phyloP scores from a whole-genome alignment of 495 filamentous ascomycete genomes.

The Neurospora tetraspora region DNA sequence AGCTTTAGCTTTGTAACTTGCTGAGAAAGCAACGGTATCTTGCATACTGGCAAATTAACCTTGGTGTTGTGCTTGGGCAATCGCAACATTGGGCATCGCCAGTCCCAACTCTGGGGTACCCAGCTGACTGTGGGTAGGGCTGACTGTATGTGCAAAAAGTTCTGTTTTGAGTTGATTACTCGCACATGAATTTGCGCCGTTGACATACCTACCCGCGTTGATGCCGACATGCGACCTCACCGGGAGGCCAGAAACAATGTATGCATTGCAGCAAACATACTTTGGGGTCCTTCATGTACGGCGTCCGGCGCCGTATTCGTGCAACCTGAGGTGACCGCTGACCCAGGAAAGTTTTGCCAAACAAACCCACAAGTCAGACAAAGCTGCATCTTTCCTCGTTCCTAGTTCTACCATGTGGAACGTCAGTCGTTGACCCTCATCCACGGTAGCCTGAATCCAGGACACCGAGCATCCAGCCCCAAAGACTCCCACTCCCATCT shows the following conservation, averaged over 20 bases:
- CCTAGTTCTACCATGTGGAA: not conserved
- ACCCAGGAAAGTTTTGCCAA: not conserved
- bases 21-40: not conserved
- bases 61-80: not conserved
- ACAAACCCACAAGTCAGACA: not conserved
- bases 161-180: not conserved
- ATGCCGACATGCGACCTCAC: not conserved
- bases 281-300: not conserved
- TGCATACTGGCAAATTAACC: not conserved
- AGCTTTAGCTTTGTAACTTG: not conserved
- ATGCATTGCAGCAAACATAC: not conserved
- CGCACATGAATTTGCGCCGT: not conserved
- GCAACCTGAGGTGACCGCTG: not conserved
- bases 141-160: not conserved
- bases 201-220: not conserved
- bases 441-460: not conserved
- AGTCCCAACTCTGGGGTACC: not conserved
- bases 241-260: not conserved
- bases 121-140: not conserved
- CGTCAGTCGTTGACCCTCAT: not conserved
- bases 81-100: not conserved
- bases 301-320: not conserved
- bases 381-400: not conserved
- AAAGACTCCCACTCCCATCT: not conserved
- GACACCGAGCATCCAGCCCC: not conserved